Evolutionary conservation across 441 rosid species (phyloP).

Genomic region (Aleurites moluccanus): DNA sequence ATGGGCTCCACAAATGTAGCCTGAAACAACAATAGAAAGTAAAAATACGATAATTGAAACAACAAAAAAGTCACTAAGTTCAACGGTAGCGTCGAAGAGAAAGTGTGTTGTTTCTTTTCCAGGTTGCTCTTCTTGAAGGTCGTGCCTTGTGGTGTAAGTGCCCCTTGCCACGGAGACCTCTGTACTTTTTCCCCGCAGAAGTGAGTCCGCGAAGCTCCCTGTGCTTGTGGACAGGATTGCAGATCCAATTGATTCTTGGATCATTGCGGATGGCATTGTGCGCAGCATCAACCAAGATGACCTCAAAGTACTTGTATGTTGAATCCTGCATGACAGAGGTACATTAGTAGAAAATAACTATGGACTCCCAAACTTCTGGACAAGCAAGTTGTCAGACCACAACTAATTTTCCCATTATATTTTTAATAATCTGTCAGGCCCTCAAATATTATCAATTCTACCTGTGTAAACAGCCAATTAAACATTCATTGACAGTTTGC

Average conservation of each 20-base stretch:
- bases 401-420: too few species aligned
- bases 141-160: constrained; percentile 75
- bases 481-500: too few species aligned
- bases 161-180: constrained; percentile 87
- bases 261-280: constrained; percentile 79
- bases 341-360: too few species aligned
- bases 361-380: too few species aligned
- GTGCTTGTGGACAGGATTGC: constrained; percentile 88
- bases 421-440: too few species aligned
- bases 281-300: constrained; percentile 75
- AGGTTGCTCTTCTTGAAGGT: constrained; percentile 84
- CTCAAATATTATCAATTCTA: too few species aligned
- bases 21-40: constrained; percentile 9
- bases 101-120: constrained; percentile 78
- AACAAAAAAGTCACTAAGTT: constrained; percentile 16
- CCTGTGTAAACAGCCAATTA: too few species aligned
- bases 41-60: not conserved
- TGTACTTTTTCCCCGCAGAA: constrained; percentile 83
- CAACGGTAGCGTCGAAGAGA: constrained; percentile 82
- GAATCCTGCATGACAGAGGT: constrained; percentile 49
- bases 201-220: constrained; percentile 87
- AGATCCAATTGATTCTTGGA: constrained; percentile 85
- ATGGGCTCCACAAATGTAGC: not conserved
- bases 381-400: too few species aligned
- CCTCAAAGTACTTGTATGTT: constrained; percentile 79